These are phyloP conservation scores for Atkinsonella texensis DNA, from an alignment of 2,329 filamentous ascomycete species.

Conservation along the genomic window DNA sequence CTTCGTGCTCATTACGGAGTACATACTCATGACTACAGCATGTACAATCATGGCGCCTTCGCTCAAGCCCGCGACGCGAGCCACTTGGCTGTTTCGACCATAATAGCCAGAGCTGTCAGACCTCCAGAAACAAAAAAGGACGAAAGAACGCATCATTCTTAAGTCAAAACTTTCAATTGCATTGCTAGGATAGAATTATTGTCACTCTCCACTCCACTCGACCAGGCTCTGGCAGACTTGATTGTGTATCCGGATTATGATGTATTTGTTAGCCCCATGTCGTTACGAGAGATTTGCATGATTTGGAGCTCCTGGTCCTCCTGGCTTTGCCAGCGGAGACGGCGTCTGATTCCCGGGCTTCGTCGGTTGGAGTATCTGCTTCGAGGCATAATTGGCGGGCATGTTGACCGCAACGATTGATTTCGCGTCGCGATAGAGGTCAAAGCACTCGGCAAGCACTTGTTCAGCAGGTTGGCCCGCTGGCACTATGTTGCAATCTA, in stretches of 20 bases:
- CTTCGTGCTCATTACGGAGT: background rate
- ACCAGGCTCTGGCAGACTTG: no score
- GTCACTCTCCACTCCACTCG: no score
- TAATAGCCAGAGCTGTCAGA: no score
- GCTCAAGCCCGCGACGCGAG: background rate
- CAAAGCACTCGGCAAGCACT: constrained; percentile 34
- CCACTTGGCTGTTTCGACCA: background rate
- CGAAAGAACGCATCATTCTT: no score
- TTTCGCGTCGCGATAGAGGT: constrained; percentile 32
- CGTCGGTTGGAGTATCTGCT: constrained; percentile 8
- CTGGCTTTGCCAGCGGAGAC: background rate
- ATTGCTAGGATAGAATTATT: no score
- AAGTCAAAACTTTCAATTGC: no score
- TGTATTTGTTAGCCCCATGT: background rate
- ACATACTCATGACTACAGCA: background rate
- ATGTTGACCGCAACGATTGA: constrained; percentile 35
- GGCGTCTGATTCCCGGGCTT: background rate
- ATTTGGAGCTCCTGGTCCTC: background rate
- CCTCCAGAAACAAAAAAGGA: no score
- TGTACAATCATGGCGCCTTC: background rate
- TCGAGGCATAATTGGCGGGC: constrained; percentile 28
- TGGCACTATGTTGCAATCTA: constrained; percentile 35
- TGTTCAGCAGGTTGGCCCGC: constrained; percentile 31
- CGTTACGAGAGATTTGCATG: background rate
- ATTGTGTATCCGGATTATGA: no score